Evolutionary conservation across 352 stramenopile species (phyloP), one percentile per base, ranked within the genome.

Genomic region (Globisporangium okanoganense): DNA sequence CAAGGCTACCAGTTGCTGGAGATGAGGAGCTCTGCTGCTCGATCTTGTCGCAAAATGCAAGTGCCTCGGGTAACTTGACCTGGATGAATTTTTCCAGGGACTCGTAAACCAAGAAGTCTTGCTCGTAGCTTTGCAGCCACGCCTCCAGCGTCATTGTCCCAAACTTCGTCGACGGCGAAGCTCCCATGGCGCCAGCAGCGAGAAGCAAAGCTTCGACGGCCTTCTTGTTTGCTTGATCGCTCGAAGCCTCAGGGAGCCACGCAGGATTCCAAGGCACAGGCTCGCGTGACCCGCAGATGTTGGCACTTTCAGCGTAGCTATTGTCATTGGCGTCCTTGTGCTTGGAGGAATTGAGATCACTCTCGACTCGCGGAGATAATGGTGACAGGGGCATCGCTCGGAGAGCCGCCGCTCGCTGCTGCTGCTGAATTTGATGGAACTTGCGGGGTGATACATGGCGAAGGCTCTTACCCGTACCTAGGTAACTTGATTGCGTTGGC

Each of bases 101-200:
- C 47, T 87, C 77, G 41, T 67, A 84, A n/a, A 63, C 50, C 22
- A 73, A 38, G 25, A 80, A 66, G 12, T 84, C 74, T 10, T 71
- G 60, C 41, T 87, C 77, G 55, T 79, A 84, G 27, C 56, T 56
- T 22, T 72, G 56, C 10, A 87, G 64, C 77, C 77, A 87, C n/a
- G 61, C 29, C 24, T 79, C 66, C 5, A 87, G 65, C 10, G 64
- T 62, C 20, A 70, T 61, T 0, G 58, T 64, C 2, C 71, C 76
- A 1, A 66, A 24, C 1, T 29, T 53, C 0, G 58, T 67, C 27
- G 56, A 31, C 18, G 44, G 24, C 13, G 57, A 55, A 3, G 47
- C 20, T 16, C 57, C 38, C 9, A 58, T 56, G 6, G 57, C 56
- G 1, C 45, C 44, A 8, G 58, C 58, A 24, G 44, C 47, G 12